A percentile compares a stretch with the other conserved stretches of the same genome.
These are phyloP conservation scores for Mortierella sp. DNA, from an alignment of 371 early-diverging fungal species.

Conservation along the genomic window DNA sequence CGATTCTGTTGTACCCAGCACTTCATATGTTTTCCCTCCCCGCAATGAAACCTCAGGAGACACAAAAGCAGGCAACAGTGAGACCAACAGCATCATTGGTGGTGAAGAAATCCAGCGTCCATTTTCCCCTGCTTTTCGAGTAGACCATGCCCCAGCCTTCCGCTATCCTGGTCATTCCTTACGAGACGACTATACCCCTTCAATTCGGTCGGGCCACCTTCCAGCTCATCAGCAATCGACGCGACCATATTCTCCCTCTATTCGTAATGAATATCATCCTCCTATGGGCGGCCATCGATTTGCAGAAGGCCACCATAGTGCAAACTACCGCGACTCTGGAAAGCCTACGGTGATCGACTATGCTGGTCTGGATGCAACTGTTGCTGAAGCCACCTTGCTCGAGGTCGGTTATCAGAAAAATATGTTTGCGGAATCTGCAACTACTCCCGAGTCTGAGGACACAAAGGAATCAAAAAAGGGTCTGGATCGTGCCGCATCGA, in stretches of 20 bases:
- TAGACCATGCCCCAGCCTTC: conserved; percentile 16
- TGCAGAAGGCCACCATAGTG: conserved; percentile 13
- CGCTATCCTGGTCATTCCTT: conserved; percentile 14
- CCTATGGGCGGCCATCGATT: conserved; percentile 29
- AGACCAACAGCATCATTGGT: neutral
- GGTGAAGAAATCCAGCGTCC: conserved; percentile 13
- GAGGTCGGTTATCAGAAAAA: conserved; percentile 23
- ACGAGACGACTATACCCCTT: conserved; percentile 28
- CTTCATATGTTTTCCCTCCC: neutral
- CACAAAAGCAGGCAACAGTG: neutral
- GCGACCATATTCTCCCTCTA: conserved; percentile 24
- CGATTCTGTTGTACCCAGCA: neutral
- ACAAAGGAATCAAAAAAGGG: neutral
- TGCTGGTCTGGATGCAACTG: conserved; percentile 40
- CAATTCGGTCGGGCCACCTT: conserved; percentile 23
- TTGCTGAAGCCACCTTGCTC: conserved; percentile 30
- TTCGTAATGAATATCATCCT: conserved; percentile 28
- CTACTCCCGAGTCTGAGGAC: no score
- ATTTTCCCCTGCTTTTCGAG: conserved; percentile 20
- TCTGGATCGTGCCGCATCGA: conserved; percentile 25
- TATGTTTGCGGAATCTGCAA: conserved; percentile 3
- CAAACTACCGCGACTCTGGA: conserved; percentile 8
- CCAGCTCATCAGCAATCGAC: conserved; percentile 28
- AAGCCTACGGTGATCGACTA: conserved; percentile 38
- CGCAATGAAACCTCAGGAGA: neutral